These are phyloP conservation scores for Tricholoma terreum DNA, from an alignment of 768 basidiomycete genomes.

Conservation along the genomic window DNA sequence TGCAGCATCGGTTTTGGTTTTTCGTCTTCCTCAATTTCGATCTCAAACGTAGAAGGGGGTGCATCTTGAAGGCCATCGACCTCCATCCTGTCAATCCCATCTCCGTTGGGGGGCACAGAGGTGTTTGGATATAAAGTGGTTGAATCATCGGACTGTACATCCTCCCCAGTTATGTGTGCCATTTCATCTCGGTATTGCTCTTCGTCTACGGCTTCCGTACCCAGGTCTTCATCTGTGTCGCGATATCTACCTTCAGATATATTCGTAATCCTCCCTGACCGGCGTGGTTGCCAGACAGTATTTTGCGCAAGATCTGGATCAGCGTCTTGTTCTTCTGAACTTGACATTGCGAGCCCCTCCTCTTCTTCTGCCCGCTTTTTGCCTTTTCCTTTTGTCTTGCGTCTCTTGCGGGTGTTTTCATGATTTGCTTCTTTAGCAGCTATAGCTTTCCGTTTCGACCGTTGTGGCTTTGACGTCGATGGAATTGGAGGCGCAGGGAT, in stretches of 20 bases:
- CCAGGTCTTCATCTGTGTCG: conserved; percentile 17
- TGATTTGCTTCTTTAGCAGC: conserved; percentile 3
- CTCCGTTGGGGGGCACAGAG: not conserved
- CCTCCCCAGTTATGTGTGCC: conserved; percentile 1
- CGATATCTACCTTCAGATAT: not conserved
- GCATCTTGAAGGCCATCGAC: conserved; percentile 7
- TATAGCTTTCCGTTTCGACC: conserved; percentile 21
- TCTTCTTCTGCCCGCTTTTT: conserved; percentile 19
- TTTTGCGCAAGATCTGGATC: conserved; percentile 4
- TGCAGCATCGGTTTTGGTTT: conserved; percentile 72
- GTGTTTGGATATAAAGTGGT: not conserved
- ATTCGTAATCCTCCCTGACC: conserved; percentile 7
- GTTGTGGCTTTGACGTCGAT: conserved; percentile 12
- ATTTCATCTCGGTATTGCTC: conserved; percentile 25
- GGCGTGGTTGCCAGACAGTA: not conserved
- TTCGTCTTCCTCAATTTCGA: conserved; percentile 62
- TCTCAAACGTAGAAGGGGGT: conserved; percentile 25
- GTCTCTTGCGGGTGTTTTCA: conserved; percentile 24
- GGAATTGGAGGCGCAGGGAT: conserved; percentile 20
- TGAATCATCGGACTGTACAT: not conserved
- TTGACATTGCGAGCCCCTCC: conserved; percentile 20
- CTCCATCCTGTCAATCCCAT: conserved; percentile 4
- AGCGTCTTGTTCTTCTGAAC: conserved; percentile 10
- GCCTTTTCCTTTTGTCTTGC: conserved; percentile 39
- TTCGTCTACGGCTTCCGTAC: conserved; percentile 8